Evolutionary conservation across 116 monocot species (phyloP).

Genomic region (Dioscorea cayenensis): DNA sequence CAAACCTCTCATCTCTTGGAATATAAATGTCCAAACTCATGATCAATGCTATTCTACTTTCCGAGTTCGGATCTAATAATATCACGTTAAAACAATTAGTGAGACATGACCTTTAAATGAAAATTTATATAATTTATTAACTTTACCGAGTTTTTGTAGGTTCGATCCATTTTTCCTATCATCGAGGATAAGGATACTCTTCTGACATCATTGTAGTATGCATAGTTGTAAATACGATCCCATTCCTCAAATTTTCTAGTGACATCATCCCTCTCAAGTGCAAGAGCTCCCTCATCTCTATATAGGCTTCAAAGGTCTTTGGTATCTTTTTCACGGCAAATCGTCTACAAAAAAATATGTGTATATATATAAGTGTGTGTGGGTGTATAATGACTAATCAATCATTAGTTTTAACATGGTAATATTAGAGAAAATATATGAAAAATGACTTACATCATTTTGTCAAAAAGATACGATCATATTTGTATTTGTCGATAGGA

Average conservation of each 20-base stretch:
- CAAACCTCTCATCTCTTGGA: constrained; percentile 63
- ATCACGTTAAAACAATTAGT: neutral
- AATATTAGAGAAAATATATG: too few species aligned
- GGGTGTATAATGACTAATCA: neutral
- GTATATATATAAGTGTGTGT: too few species aligned
- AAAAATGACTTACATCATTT: constrained; percentile 28
- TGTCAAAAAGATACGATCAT: constrained; percentile 54
- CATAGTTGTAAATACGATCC: constrained; percentile 57
- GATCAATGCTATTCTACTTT: constrained; percentile 32
- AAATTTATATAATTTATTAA: too few species aligned
- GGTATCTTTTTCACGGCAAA: constrained; percentile 46
- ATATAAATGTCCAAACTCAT: constrained; percentile 48
- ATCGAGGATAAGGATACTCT: constrained; percentile 58
- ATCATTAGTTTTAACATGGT: neutral
- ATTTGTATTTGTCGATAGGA: constrained; percentile 20
- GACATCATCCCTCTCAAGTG: constrained; percentile 42
- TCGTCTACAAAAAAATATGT: constrained; percentile 19
- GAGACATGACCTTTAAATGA: too few species aligned
- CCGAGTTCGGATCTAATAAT: constrained; percentile 42
- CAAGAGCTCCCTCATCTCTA: constrained; percentile 45
- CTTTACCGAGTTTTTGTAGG: constrained; percentile 40
- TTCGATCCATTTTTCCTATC: constrained; percentile 43
- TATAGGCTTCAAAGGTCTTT: constrained; percentile 22
- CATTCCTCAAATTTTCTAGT: constrained; percentile 38
- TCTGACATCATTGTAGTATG: constrained; percentile 51